Evolutionary conservation across 1,284 basidiomycete genomes (phyloP), one percentile per base, ranked within the genome.

Genomic region (Porodaedalea pini): DNA sequence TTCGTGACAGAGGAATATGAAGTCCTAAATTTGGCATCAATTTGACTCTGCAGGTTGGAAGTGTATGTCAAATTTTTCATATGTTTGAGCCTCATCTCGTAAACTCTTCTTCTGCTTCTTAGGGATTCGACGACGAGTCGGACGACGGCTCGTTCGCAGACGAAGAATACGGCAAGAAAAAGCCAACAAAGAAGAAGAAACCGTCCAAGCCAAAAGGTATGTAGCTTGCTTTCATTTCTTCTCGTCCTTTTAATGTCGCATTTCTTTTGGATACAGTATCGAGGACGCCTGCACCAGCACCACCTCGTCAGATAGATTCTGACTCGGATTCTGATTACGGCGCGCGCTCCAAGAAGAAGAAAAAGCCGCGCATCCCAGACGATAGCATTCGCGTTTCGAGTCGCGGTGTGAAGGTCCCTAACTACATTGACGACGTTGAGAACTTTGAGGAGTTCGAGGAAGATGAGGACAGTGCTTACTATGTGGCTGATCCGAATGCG

Each of bases 321-420:
- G 88, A 90, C 69, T 92, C 91, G 3, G 92, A 92, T 69, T 94
- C 91, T 10, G 92, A 94, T 66, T 95, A 94, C 67, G 92, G 88
- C 36, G 78, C 85, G 32, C 88, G 90, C 61, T 83, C 89, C 40
- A 89, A 92, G 77, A 93, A 92, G 76, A 91, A 90, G 77, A 92
- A 91, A 75, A 86, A 81, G 69, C 75, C 73, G 66, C 80, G 74
- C 59, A 75, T 70, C 67, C 78, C 71, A 58, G 76, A 71, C 48
- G 86, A 86, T 60, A 89, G 90, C 66, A 75, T 91, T 47, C 89
- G 92, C 67, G 80, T 92, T 47, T 90, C 92, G 40, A 89, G 86
- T 59, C 81, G 92, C 23, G 90, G 88, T 56, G 86, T 79, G 67
- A 91, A 85, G 71, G 80, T 92, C 51, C 88, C 90, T 37, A 94